These are phyloP conservation scores for Sistotremastrum suecicum DNA, from an alignment of 768 basidiomycete genomes.

Conservation along the genomic window DNA sequence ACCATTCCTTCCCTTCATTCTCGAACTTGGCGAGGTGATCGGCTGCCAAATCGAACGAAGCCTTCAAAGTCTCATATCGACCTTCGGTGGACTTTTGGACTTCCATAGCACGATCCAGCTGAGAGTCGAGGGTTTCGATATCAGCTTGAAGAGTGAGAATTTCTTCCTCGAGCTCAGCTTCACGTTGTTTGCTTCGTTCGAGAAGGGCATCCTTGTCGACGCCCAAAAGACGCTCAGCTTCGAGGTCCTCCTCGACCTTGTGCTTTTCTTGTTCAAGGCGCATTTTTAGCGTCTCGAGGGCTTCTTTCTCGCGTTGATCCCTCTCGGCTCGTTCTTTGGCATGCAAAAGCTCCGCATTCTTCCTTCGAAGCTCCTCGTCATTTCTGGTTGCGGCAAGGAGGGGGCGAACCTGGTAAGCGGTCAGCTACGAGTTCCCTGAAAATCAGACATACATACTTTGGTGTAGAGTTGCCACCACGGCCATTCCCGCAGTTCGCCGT, in stretches of 20 bases:
- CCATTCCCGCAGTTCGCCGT: conserved; percentile 85
- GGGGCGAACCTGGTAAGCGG: conserved; percentile 56
- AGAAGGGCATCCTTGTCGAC: conserved; percentile 76
- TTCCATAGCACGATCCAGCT: conserved; percentile 66
- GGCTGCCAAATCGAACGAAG: conserved; percentile 72
- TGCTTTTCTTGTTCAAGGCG: conserved; percentile 72
- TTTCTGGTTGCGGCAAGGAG: conserved; percentile 82
- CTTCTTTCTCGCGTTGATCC: conserved; percentile 69
- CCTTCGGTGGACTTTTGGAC: conserved; percentile 71
- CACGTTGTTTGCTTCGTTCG: conserved; percentile 73
- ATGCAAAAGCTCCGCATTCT: conserved; percentile 70
- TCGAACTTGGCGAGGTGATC: conserved; percentile 78
- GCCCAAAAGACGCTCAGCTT: conserved; percentile 64
- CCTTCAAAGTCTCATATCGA: conserved; percentile 54
- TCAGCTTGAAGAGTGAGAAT: conserved; percentile 67
- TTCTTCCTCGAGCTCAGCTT: conserved; percentile 77
- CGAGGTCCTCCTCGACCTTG: conserved; percentile 67
- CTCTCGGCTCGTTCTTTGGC: conserved; percentile 77
- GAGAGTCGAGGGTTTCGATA: conserved; percentile 71
- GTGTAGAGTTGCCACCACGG: conserved; percentile 99
- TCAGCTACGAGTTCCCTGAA: background rate
- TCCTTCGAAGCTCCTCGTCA: conserved; percentile 82
- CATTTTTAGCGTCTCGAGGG: conserved; percentile 69
- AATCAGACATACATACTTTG: conserved; percentile 35
- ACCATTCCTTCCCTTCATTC: conserved; percentile 57